Conservation (phyloP, 2,329 filamentous ascomycete genomes). For the Alternaria atra region DNA sequence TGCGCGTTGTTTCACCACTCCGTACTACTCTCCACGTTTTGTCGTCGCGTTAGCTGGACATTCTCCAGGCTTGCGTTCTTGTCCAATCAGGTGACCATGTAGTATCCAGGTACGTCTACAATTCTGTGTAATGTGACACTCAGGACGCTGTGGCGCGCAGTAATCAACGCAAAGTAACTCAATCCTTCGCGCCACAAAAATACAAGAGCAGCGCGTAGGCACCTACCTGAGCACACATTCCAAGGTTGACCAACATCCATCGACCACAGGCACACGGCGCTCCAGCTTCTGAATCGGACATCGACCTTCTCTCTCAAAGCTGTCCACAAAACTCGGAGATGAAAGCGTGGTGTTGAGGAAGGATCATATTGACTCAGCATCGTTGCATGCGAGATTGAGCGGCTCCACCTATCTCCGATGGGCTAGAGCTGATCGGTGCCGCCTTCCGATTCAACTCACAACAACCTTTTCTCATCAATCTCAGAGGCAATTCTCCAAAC, state of each 20-base stretch:
- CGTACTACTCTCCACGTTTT: background rate
- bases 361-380: background rate
- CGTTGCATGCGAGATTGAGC: background rate
- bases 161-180: background rate
- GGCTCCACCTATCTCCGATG: conserved; percentile 4
- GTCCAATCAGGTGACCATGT: background rate
- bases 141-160: background rate
- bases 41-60: background rate
- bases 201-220: background rate
- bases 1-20: background rate
- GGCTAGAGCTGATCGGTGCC: background rate
- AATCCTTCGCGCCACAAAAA: background rate
- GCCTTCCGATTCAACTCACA: background rate
- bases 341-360: background rate
- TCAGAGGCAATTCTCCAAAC: background rate
- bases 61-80: background rate
- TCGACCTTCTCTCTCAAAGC: background rate
- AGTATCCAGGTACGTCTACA: too few relatives aligned
- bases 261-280: background rate
- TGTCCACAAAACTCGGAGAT: background rate
- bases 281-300: background rate
- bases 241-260: too few relatives aligned
- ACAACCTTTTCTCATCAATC: background rate
- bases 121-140: too few relatives aligned
- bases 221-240: too few relatives aligned